phyloP scores from a whole-genome alignment of 116 monocot species.

The Trichopus zeylanicus region DNA sequence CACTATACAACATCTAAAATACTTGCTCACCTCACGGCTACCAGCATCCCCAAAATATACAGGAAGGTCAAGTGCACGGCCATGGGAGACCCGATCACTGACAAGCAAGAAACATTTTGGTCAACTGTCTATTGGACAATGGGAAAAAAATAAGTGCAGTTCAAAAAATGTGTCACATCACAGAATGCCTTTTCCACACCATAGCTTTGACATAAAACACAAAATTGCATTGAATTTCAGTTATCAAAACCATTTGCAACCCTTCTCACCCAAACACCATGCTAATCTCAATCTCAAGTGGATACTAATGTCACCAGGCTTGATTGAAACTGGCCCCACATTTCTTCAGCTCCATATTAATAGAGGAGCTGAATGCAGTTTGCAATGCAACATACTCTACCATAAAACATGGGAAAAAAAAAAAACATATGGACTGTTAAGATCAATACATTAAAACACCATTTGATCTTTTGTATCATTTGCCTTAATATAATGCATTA shows the following conservation, averaged over 20 bases:
- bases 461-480: too few relatives aligned
- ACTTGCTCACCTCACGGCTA: slow-evolving; percentile 74
- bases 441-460: too few relatives aligned
- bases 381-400: too few relatives aligned
- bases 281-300: too few relatives aligned
- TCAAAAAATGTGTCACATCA: background rate
- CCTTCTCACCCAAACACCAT: too few relatives aligned
- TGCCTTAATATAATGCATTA: too few relatives aligned
- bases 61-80: slow-evolving; percentile 89
- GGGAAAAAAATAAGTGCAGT: background rate
- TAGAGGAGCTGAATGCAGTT: too few relatives aligned
- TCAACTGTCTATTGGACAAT: background rate
- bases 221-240: background rate
- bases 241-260: background rate
- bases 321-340: too few relatives aligned
- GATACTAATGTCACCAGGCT: too few relatives aligned
- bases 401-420: too few relatives aligned
- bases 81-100: slow-evolving; percentile 90
- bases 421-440: too few relatives aligned
- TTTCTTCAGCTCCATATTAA: too few relatives aligned
- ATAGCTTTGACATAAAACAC: background rate
- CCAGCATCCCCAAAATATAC: slow-evolving; percentile 99
- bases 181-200: background rate
- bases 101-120: slow-evolving; percentile 2
- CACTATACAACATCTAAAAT: background rate